These are phyloP conservation scores for Xylariaceae sp. DNA, from an alignment of 2,329 filamentous ascomycete genomes.

Conservation along the genomic window DNA sequence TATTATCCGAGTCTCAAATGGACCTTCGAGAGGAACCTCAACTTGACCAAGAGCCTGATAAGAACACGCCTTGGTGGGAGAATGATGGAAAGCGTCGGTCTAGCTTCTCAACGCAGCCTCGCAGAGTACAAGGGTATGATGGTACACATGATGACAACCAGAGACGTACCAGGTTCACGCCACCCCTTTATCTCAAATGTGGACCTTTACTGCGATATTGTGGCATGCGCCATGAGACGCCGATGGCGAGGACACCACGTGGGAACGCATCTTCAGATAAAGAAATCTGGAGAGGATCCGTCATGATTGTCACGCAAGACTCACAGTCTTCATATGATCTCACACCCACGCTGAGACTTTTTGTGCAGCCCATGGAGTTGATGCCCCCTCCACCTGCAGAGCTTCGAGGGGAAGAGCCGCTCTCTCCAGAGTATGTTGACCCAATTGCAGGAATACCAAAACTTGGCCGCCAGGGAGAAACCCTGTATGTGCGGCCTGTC, in stretches of 20 bases:
- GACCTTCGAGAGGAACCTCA: constrained; percentile 47
- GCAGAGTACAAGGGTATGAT: constrained; percentile 61
- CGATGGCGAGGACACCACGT: constrained; percentile 35
- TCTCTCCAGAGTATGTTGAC: constrained; percentile 81
- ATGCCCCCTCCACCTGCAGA: constrained; percentile 72
- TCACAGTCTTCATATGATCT: constrained; percentile 77
- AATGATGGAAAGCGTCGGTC: constrained; percentile 44
- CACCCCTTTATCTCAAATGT: constrained; percentile 79
- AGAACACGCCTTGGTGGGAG: constrained; percentile 75
- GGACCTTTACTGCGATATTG: constrained; percentile 88
- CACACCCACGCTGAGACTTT: constrained; percentile 74
- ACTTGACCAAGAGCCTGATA: constrained; percentile 36
- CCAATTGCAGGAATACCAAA: constrained; percentile 86
- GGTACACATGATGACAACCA: constrained; percentile 63
- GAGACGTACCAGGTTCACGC: constrained; percentile 71
- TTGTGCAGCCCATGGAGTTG: constrained; percentile 80
- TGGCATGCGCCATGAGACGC: constrained; percentile 67
- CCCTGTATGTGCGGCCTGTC: constrained; percentile 84
- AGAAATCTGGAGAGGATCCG: constrained; percentile 86
- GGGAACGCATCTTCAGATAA: constrained; percentile 45
- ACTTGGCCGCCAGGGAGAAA: constrained; percentile 77
- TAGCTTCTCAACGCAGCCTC: constrained; percentile 44
- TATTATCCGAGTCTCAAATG: constrained; percentile 54
- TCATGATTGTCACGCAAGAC: constrained; percentile 94
- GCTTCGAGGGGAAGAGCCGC: constrained; percentile 57